Evolutionary conservation across 2,329 filamentous ascomycete genomes (phyloP), one percentile per base, ranked within the genome.

Genomic region (Neonectria ditissima): DNA sequence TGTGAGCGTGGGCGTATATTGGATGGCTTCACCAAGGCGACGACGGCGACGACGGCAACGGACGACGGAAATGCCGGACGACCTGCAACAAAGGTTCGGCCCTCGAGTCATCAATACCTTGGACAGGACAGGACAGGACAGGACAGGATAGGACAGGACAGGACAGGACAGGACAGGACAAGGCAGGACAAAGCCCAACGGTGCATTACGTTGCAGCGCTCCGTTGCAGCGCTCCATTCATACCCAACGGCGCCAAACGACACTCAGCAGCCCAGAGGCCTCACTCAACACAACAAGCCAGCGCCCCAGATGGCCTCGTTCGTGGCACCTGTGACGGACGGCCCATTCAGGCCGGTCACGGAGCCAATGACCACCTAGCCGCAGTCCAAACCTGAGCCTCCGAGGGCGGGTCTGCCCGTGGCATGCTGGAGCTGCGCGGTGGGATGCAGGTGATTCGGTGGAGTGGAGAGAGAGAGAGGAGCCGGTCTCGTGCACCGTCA

Each of bases 401-500:
- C 51, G 65, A 65, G 57, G 47, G 44, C 56, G 47, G 60, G 54
- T 64, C 61, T 65, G 59, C 64, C 59, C 58, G 62, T 70, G 57
- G 64, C 53, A 65, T 59, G 51, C 47, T 62, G 34, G 54, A 53
- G 53, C 66, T 68, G 62, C 61, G 54, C 56, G 32, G 59, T 59
- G 48, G 62, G 56, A 69, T 72, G 70, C 70, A 70, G 61, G 66
- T 73, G 66, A 70, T 73, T 68, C 53, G 53, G 57, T 45, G 55
- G 55, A 44, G 57, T 62, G 55, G 53, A 54, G 56, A 59, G 51
- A 43, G 53, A 47, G 58, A 26, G 20, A 59, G 44, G 16, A 59
- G 44, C 34, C 26, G 53, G 69, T 72, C 69, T 72, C 67, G 69
- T 72, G 69, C 69, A 55, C 55, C 63, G 61, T 72, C 69, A 72